Percentiles rank a stretch among this genome's conserved stretches.
Conservation (phyloP, 345 rosid genomes). For the Syzygium oleosum region DNA sequence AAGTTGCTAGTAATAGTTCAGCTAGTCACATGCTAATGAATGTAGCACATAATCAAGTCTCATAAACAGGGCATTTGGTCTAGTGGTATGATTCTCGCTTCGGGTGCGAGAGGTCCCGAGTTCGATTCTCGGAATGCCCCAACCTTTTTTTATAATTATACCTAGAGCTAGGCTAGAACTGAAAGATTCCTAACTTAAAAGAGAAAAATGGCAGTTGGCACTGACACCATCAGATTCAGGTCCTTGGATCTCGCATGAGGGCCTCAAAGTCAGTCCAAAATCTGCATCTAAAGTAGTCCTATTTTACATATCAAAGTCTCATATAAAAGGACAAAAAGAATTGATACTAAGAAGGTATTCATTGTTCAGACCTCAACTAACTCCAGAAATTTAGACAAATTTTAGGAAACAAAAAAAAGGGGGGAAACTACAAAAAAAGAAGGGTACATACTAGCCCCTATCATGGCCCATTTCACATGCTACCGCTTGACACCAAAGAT, state of each 20-base stretch:
- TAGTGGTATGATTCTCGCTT: constrained; percentile 90
- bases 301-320: neutral
- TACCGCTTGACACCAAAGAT: neutral
- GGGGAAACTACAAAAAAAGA: neutral
- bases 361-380: neutral
- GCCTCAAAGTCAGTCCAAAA: neutral
- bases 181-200: neutral
- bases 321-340: neutral
- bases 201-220: neutral
- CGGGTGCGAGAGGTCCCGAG: constrained; percentile 93
- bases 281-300: neutral
- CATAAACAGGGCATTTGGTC: constrained; percentile 48
- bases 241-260: neutral
- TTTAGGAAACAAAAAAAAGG: neutral
- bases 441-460: neutral
- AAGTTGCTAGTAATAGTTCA: neutral
- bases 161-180: neutral
- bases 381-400: neutral
- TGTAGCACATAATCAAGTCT: neutral
- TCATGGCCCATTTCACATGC: neutral
- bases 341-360: neutral
- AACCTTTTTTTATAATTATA: neutral
- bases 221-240: too few species aligned
- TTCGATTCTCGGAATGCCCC: constrained; percentile 80
- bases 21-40: neutral